Base-by-base conservation (phyloP, 176 grass and related monocot species). In the Bromus sterilis region DNA sequence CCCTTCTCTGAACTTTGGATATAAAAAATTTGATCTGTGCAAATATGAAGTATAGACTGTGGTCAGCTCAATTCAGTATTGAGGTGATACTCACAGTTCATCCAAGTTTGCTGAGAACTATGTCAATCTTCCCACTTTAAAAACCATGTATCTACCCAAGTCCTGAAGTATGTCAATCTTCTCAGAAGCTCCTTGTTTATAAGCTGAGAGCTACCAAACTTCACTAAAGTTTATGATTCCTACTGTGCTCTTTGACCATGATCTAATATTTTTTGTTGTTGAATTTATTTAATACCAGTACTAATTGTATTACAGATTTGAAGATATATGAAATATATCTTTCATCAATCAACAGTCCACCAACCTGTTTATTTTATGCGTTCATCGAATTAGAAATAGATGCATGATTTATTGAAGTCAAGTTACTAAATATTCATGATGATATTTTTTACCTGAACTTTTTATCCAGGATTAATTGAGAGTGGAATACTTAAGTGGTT, bases 401-500 rank as follows among this genome's bases (percentile, higher is more conserved):
- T 58, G 34, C 33, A 40, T 74, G 24, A 6, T 40, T 77, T 76
- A 62, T 86, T 61, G 12, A 80, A 73, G 25, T 80, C 11, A 66
- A 25, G 13, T 58, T 39, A 40, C 14, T 46, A 34, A 81, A 71
- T 4, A 61, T 81, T 65, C 23, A 76, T 81, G 53, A 85, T 2
- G 32, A 14, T 73, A 46, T 30, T 26, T 31, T 31, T 73, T 14
- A 28, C 82, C 16, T 89, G 11, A 2, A 61, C 56, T 77, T 89
- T 6, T 86, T 66, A 18, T 70, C n/a, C 83, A 99, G 96, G 88
- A 88, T 93, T 71, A 35, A 82, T 95, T 78, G 87, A 87, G 77
- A 88, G 39, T 46, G 79, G 35, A 31, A 93, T 90, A 66, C 65
- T 83, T 37, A 83, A 51, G 55, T 99, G 93, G 96, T 93, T 99